These are phyloP conservation scores for Chlorella sorokiniana DNA, from an alignment of 139 green algal genomes.

Conservation along the genomic window DNA sequence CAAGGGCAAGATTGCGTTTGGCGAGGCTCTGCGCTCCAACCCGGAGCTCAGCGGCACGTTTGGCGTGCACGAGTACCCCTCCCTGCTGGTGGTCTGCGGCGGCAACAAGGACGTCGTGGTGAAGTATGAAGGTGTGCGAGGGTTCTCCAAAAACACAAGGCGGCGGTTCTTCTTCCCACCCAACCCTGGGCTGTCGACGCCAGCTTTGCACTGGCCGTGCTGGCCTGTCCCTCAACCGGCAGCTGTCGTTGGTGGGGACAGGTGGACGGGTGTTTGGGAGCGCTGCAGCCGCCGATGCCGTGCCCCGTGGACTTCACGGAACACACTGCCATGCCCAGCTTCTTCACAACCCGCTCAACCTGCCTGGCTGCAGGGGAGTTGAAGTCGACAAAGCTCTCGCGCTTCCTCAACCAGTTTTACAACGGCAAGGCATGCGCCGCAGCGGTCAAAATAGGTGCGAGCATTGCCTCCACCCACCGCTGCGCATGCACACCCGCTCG, in stretches of 20 bases:
- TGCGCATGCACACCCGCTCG: too few relatives aligned
- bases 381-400: constrained; percentile 65
- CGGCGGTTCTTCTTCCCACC: too few relatives aligned
- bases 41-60: constrained; percentile 21
- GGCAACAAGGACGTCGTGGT: constrained; percentile 62
- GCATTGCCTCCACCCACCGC: not conserved
- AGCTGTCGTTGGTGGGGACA: too few relatives aligned
- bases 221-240: too few relatives aligned
- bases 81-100: constrained; percentile 75
- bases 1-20: constrained; percentile 62
- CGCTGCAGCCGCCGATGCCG: too few relatives aligned
- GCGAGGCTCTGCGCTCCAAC: constrained; percentile 42
- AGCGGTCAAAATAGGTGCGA: constrained; percentile 52
- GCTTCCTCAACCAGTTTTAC: constrained; percentile 66
- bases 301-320: not conserved
- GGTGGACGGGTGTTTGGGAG: too few relatives aligned
- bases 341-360: not conserved
- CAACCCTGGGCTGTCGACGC: too few relatives aligned
- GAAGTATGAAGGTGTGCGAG: constrained; percentile 40
- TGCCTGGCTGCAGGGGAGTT: constrained; percentile 37
- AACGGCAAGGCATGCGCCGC: constrained; percentile 65
- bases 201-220: too few relatives aligned
- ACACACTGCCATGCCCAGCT: not conserved
- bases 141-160: not conserved
- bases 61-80: constrained; percentile 38